Base-by-base conservation (phyloP, 106 monocot species). In the Dendrobium officinale region DNA sequence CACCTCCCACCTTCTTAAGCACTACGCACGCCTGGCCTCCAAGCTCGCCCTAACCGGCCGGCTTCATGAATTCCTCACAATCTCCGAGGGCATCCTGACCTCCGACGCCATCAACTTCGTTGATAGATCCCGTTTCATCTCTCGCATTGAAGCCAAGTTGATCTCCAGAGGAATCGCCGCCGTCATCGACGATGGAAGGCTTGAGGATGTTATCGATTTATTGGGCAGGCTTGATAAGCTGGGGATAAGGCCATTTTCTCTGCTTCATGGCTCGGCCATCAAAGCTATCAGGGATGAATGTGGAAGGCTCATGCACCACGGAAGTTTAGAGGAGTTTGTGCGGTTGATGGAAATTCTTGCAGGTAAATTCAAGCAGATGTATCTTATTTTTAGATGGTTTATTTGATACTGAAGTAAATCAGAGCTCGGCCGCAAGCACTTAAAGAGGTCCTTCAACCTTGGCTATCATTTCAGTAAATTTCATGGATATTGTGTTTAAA, bases 271-370 rank as follows among this genome's bases (percentile, higher is more conserved):
- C 40, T 72, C 72, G 33, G 72, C 40, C 72, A 72, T 72, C 16
- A 72, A 17, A 16, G 29, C 72, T 72, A 27, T 72, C 40, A 37
- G 11, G 72, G 72, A 33, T 72, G 72, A 13, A 33, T 33, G 72
- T 27, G 5, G 40, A 29, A 72, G 72, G 37, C 33, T 72, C 4
- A 40, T 72, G 40, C 40, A 40, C 11, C 72, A 40, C 15, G 40
- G 72, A 72, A 16, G 40, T 15, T 27, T 72, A 37, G 72, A 72
- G 72, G 72, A 72, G 16, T 40, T 40, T 15, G 17, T 40, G 29
- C 72, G 72, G 29, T 72, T 72, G 72, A 33, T 72, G 72, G 72
- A 72, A 40, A 40, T 40, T 40, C 37, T 72, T 72, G 29, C 72
- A 72, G 72, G 72, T 72, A 72, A 72, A 40, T 1, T 72, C 40